Evolutionary conservation across 306 rosid genomes (phyloP).

Genomic region (Canavalia ensiformis): DNA sequence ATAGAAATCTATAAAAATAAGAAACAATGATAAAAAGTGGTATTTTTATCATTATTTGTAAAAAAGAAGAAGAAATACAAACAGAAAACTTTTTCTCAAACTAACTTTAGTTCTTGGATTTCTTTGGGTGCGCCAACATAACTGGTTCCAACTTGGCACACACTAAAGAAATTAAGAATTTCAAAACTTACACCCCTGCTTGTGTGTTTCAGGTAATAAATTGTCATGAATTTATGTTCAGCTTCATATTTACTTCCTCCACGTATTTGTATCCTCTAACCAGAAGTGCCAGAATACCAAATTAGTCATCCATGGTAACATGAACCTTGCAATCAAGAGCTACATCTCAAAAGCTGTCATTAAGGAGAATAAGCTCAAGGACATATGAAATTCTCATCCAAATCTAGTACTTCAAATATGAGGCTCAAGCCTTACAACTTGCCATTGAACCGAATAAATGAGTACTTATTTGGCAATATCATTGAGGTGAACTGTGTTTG

Average conservation of each 20-base stretch:
- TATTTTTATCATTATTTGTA: too few species aligned
- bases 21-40: too few species aligned
- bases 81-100: too few species aligned
- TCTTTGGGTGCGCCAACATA: not conserved
- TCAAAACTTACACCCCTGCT: not conserved
- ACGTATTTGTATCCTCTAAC: not conserved
- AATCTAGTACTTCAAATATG: not conserved
- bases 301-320: too few species aligned
- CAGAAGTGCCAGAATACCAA: too few species aligned
- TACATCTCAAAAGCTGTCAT: too few species aligned
- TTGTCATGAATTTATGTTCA: not conserved
- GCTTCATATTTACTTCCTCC: conserved; percentile 12
- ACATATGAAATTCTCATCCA: not conserved
- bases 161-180: not conserved
- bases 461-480: not conserved
- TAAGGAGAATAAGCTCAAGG: not conserved
- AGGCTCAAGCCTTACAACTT: not conserved
- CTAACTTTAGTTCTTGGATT: too few species aligned
- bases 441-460: too few species aligned
- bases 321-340: too few species aligned
- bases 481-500: not conserved
- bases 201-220: not conserved
- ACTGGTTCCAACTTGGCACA: not conserved
- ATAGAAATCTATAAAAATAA: too few species aligned
- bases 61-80: too few species aligned